Conservation (phyloP, 78 protist species). For the Polysphondylium violaceum region DNA sequence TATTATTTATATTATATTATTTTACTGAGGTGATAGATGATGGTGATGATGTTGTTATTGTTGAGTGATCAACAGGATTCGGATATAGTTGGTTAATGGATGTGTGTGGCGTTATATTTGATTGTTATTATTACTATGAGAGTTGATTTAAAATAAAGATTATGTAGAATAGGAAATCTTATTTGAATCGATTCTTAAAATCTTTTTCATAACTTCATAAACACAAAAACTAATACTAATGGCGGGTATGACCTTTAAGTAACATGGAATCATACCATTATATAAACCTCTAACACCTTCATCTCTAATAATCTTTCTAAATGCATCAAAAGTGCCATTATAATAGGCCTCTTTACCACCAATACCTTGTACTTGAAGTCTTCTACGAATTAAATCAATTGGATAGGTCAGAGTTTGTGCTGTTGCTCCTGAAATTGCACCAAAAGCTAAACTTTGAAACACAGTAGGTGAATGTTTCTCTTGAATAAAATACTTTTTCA, state of each 20-base stretch:
- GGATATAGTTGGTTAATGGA: too few species aligned
- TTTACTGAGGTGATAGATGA: too few species aligned
- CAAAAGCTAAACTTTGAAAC: slow-evolving; percentile 39
- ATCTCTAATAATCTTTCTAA: slow-evolving; percentile 27
- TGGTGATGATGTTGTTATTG: too few species aligned
- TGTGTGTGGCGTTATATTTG: too few species aligned
- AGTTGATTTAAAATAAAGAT: too few species aligned
- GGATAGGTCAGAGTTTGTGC: slow-evolving; percentile 91
- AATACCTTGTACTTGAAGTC: slow-evolving; percentile 86
- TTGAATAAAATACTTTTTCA: slow-evolving; percentile 47
- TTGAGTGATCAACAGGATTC: too few species aligned
- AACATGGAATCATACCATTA: slow-evolving; percentile 88
- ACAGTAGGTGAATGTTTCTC: slow-evolving; percentile 21
- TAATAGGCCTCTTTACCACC: slow-evolving; percentile 65
- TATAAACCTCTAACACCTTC: slow-evolving; percentile 81
- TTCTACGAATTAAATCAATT: slow-evolving; percentile 78
- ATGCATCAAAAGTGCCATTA: slow-evolving; percentile 72
- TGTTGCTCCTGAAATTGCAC: slow-evolving; percentile 90
- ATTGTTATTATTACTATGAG: too few species aligned
- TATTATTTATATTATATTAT: too few species aligned
- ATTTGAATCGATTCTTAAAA: slow-evolving; percentile 41
- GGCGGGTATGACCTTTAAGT: slow-evolving; percentile 90
- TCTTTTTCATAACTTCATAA: slow-evolving; percentile 82
- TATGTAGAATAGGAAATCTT: slow-evolving; percentile 55
- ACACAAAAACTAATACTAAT: slow-evolving; percentile 86